These are phyloP conservation scores for Acrasis kona DNA, from an alignment of 78 protist genomes.

Conservation along the genomic window DNA sequence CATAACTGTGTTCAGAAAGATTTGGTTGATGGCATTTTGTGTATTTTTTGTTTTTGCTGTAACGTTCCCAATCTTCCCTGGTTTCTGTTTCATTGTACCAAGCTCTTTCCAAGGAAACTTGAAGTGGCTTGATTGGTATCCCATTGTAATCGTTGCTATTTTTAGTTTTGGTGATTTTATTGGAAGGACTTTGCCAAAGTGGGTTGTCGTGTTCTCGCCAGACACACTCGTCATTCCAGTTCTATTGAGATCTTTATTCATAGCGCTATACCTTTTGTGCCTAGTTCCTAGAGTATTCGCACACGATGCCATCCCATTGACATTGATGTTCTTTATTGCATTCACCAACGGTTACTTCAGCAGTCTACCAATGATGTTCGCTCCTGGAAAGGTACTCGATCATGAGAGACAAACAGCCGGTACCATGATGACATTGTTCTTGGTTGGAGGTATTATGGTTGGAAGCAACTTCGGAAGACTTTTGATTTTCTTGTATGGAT, in stretches of 20 bases:
- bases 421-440: constrained; percentile 20
- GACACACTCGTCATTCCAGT: neutral
- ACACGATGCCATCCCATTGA: neutral
- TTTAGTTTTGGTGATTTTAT: constrained; percentile 35
- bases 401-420: constrained; percentile 16
- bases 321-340: constrained; percentile 12
- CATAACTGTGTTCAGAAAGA: neutral
- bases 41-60: constrained; percentile 29
- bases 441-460: constrained; percentile 5
- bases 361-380: constrained; percentile 24
- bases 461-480: constrained; percentile 9
- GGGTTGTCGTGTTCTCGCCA: neutral
- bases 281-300: constrained; percentile 10
- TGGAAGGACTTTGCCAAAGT: constrained; percentile 19
- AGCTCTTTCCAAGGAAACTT: neutral
- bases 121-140: constrained; percentile 26
- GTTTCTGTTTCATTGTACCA: neutral
- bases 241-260: constrained; percentile 23
- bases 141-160: neutral
- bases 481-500: neutral
- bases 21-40: neutral
- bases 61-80: constrained; percentile 35
- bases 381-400: neutral
- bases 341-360: constrained; percentile 31
- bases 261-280: constrained; percentile 33